Evolutionary conservation across 2,329 filamentous ascomycete species (phyloP).

Genomic region (Periconia sp.): DNA sequence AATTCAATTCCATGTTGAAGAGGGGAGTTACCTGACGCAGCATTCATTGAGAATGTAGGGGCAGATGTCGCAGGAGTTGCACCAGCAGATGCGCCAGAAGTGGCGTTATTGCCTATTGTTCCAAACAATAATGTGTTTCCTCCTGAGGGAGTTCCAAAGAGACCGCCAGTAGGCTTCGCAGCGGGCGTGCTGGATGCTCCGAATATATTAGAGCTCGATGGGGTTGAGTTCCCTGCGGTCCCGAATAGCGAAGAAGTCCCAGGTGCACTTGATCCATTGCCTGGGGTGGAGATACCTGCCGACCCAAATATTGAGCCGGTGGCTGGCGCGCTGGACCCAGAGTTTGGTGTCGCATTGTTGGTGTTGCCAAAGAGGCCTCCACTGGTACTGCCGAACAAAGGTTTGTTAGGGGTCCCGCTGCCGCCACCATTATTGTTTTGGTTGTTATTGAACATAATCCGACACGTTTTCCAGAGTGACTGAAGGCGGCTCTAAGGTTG

Average conservation of each 20-base stretch:
- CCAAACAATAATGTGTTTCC: slow-evolving; percentile 32
- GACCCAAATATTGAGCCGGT: slow-evolving; percentile 27
- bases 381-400: slow-evolving; percentile 32
- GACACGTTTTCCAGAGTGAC: background rate
- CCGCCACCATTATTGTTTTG: slow-evolving; percentile 14
- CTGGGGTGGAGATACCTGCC: slow-evolving; percentile 7
- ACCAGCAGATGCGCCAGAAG: slow-evolving; percentile 14
- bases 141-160: slow-evolving; percentile 30
- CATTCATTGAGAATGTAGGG: slow-evolving; percentile 20
- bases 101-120: slow-evolving; percentile 12
- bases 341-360: slow-evolving; percentile 1
- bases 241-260: slow-evolving; percentile 28
- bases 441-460: slow-evolving; percentile 40
- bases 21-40: slow-evolving; percentile 14
- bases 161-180: slow-evolving; percentile 24
- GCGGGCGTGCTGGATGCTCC: slow-evolving; percentile 31
- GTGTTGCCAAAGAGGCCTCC: slow-evolving; percentile 28
- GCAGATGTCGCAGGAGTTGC: slow-evolving; percentile 19
- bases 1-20: background rate
- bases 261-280: slow-evolving; percentile 16
- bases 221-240: slow-evolving; percentile 16
- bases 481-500: background rate
- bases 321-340: slow-evolving; percentile 14
- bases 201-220: slow-evolving; percentile 26
- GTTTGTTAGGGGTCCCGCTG: slow-evolving; percentile 29